phyloP scores from a whole-genome alignment of 1,284 basidiomycete species.

The Quambalaria eucalypti region DNA sequence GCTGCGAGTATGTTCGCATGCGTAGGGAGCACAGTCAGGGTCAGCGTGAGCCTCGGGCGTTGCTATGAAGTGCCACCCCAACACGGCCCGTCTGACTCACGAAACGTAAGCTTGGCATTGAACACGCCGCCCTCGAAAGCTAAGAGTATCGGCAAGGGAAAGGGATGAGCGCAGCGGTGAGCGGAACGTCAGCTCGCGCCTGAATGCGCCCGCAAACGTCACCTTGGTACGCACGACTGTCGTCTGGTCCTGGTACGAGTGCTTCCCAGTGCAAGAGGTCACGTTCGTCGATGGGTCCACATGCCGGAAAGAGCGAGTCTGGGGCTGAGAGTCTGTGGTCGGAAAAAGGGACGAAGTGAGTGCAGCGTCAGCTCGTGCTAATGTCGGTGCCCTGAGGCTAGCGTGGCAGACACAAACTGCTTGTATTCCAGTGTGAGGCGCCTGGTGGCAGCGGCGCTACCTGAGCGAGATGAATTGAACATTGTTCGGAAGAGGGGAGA shows the following conservation, averaged over 20 bases:
- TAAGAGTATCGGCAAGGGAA: background rate
- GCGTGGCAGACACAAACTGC: constrained; percentile 21
- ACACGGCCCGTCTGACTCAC: constrained; percentile 53
- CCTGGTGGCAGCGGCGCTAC: constrained; percentile 32
- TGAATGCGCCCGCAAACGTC: too few relatives aligned
- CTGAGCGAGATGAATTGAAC: constrained; percentile 2
- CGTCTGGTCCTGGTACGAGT: constrained; percentile 88
- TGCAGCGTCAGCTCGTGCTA: background rate
- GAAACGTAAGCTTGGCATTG: constrained; percentile 76
- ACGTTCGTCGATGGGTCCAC: constrained; percentile 79
- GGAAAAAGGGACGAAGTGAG: background rate
- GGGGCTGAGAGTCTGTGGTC: constrained; percentile 19
- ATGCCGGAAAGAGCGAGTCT: constrained; percentile 40
- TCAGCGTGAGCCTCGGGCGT: background rate
- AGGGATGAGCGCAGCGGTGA: background rate
- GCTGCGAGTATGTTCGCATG: constrained; percentile 10
- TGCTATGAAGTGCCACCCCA: background rate
- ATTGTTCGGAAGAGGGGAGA: background rate
- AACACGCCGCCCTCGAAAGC: constrained; percentile 96
- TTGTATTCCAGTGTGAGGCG: constrained; percentile 47
- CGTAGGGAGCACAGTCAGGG: background rate
- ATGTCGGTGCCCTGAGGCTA: background rate
- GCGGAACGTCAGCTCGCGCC: background rate
- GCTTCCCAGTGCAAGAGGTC: constrained; percentile 99
- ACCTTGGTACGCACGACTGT: constrained; percentile 56